phyloP scores from a whole-genome alignment of 1,139 yeast genomes.

The Hyphopichia burtonii region DNA sequence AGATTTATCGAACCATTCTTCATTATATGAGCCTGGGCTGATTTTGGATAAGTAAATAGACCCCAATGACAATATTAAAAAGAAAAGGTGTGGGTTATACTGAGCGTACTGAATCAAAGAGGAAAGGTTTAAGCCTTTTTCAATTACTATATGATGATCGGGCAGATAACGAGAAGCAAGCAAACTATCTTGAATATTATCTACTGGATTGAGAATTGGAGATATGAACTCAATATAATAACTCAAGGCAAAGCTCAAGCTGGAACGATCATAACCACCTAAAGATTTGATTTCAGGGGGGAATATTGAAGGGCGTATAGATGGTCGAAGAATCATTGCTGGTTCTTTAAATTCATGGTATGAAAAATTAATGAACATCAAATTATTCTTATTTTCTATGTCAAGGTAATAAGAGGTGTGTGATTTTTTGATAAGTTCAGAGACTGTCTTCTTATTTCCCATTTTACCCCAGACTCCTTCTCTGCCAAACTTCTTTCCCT shows the following conservation, averaged over 20 bases:
- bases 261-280: conserved; percentile 11
- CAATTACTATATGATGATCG: conserved; percentile 16
- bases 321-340: conserved; percentile 1
- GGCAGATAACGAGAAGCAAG: conserved; percentile 11
- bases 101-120: conserved; percentile 26
- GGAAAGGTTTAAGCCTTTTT: conserved; percentile 22
- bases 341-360: conserved; percentile 16
- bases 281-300: conserved; percentile 21
- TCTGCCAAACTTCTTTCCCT: conserved; percentile 30
- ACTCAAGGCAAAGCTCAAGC: conserved; percentile 22
- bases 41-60: conserved; percentile 24
- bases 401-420: conserved; percentile 12
- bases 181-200: conserved; percentile 9
- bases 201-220: conserved; percentile 28
- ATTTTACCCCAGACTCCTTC: conserved; percentile 29
- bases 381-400: conserved; percentile 11
- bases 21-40: conserved; percentile 8
- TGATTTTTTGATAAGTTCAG: conserved; percentile 12
- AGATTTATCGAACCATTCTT: conserved; percentile 19
- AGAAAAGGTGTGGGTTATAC: conserved; percentile 20
- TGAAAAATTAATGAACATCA: conserved; percentile 20
- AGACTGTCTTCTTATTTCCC: conserved; percentile 9
- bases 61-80: conserved; percentile 25
- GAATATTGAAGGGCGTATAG: conserved; percentile 10
- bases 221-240: conserved; percentile 26